Evolutionary conservation across 148 eudicot species (phyloP).

Genomic region (Dysphania ambrosioides): DNA sequence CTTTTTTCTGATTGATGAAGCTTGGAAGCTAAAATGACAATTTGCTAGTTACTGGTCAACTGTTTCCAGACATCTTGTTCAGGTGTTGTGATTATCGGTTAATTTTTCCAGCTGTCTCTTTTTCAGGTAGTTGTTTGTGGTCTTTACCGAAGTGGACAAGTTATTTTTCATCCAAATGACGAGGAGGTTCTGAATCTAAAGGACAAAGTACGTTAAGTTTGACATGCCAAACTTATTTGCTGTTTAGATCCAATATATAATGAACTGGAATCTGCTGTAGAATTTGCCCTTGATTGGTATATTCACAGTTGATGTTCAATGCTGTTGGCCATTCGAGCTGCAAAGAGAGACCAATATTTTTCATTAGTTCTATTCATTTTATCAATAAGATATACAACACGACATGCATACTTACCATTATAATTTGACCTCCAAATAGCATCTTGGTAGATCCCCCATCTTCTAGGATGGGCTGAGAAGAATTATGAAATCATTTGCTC

Average conservation of each 20-base stretch:
- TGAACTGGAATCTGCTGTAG: not conserved
- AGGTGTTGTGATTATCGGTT: not conserved
- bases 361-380: too few species aligned
- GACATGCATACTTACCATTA: too few species aligned
- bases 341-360: too few species aligned
- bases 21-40: not conserved
- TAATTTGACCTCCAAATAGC: too few species aligned
- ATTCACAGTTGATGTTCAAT: not conserved
- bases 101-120: slow-evolving; percentile 13
- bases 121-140: slow-evolving; percentile 91
- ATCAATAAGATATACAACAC: too few species aligned
- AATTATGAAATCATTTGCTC: too few species aligned
- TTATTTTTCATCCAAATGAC: slow-evolving; percentile 83
- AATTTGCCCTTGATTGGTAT: not conserved
- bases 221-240: not conserved
- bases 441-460: too few species aligned
- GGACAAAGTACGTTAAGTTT: slow-evolving; percentile 65
- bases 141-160: slow-evolving; percentile 57
- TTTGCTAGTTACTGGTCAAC: not conserved
- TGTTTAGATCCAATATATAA: not conserved
- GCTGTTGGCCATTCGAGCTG: not conserved
- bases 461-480: too few species aligned
- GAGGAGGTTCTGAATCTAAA: slow-evolving; percentile 60
- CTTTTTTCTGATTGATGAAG: not conserved
- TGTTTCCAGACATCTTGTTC: not conserved